phyloP scores from a whole-genome alignment of 257 asterid genomes.

The Asclepias syriaca region DNA sequence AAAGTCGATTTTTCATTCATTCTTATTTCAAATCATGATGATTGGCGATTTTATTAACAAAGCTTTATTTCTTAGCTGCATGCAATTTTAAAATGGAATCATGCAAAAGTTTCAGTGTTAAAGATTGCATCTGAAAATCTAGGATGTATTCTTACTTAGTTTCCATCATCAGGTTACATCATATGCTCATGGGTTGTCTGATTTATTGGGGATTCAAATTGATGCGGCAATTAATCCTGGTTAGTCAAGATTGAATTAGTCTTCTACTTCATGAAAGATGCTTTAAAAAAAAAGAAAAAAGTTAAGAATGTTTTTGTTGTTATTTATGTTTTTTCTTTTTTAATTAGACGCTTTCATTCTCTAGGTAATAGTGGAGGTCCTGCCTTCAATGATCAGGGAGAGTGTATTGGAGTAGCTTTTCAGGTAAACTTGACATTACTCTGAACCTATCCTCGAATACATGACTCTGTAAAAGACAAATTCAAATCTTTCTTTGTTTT shows the following conservation, averaged over 20 bases:
- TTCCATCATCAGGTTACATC: constrained; percentile 71
- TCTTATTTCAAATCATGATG: background rate
- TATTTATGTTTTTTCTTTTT: background rate
- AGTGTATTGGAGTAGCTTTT: constrained; percentile 97
- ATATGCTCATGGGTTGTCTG: constrained; percentile 96
- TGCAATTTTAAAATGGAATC: background rate
- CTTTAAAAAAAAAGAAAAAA: constrained; percentile 3
- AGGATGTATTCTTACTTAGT: constrained; percentile 6
- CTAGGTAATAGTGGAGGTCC: constrained; percentile 98
- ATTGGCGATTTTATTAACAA: background rate
- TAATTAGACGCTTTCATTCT: constrained; percentile 15
- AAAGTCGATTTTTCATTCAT: background rate
- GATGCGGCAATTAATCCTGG: constrained; percentile 99
- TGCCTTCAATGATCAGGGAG: constrained; percentile 92
- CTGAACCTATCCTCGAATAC: background rate
- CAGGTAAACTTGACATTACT: constrained; percentile 49
- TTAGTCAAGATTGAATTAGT: constrained; percentile 24
- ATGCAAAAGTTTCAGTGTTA: background rate
- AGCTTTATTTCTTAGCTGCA: background rate
- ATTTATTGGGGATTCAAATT: constrained; percentile 94
- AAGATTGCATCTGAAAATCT: background rate
- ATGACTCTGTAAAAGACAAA: background rate
- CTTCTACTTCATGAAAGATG: background rate
- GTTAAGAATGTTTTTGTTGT: constrained; percentile 1
- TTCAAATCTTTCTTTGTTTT: background rate